A percentile compares a stretch with the other conserved stretches of the same genome.
Conservation (phyloP, 306 rosid genomes). For the Carpinus viminea region DNA sequence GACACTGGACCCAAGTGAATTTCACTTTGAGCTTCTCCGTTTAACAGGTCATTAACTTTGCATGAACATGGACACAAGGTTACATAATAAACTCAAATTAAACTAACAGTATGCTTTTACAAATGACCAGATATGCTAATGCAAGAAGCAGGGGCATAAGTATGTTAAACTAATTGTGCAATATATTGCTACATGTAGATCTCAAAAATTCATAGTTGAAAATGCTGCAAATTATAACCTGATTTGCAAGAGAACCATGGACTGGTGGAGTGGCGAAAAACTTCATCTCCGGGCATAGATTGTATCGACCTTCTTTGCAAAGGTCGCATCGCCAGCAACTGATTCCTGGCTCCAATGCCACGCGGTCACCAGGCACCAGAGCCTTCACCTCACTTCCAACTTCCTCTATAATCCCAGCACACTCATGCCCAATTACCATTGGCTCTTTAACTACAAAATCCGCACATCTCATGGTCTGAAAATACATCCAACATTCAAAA, state of each 20-base stretch:
- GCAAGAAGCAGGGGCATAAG: not conserved
- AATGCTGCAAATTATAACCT: conserved; percentile 47
- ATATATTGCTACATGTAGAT: not conserved
- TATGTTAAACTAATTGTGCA: not conserved
- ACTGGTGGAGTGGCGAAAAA: conserved; percentile 87
- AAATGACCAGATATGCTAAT: not conserved
- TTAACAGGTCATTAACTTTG: not conserved
- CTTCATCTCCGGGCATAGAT: conserved; percentile 87
- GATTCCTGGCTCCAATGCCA: conserved; percentile 90
- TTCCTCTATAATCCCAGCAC: conserved; percentile 88
- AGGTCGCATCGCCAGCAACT: conserved; percentile 75
- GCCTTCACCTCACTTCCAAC: conserved; percentile 65
- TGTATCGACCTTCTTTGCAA: conserved; percentile 83
- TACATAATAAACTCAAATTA: not conserved
- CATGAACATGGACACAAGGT: not conserved
- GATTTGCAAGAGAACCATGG: conserved; percentile 92
- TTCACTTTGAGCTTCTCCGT: not conserved
- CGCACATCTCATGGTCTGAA: conserved; percentile 73
- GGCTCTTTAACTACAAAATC: conserved; percentile 81
- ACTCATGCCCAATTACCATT: conserved; percentile 95
- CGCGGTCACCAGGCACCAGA: conserved; percentile 67
- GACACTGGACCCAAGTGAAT: not conserved
- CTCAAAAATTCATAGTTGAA: not conserved
- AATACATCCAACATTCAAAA: conserved; percentile 25
- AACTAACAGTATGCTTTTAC: not conserved